Evolutionary conservation across 2,329 filamentous ascomycete species (phyloP), one percentile per base, ranked within the genome.

Genomic region (Chrysoporthe deuterocubensis): DNA sequence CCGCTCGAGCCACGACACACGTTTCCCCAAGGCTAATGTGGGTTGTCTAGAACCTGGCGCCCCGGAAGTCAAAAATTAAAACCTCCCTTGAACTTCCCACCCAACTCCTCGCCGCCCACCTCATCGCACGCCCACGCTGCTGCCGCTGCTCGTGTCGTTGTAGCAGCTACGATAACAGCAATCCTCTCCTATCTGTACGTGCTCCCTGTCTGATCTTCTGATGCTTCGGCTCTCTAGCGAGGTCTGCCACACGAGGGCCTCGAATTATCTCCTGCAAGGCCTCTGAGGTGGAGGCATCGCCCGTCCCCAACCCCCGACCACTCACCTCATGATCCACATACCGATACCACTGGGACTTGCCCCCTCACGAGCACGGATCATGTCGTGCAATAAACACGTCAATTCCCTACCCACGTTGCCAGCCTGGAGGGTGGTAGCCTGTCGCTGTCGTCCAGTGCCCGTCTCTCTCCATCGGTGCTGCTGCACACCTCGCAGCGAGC

Each of bases 1-100:
- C 75, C 74, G 78, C 78, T 79, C 78, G 78, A 79, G 78, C 78
- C 78, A 80, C 78, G 78, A 79, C 78, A 79, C 72, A 73, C 44
- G 69, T 71, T 72, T 74, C 74, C 74, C 26, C 54, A 74, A 73
- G 73, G 72, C 76, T 72, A 77, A 75, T 74, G 76, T 75, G 75
- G 75, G 75, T 75, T 74, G 74, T 74, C 72, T 71, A 70, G 71
- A 72, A 69, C 71, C 46, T 59, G 61, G 62, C 62, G 65, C 66
- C 65, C 65, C 62, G 54, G 62, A 46, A 26, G 42, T 37, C 42
- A 54, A 44, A 48, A 64, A 59, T 43, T 50, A 43, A 65, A 69
- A 43, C 52, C 48, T 60, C 32, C 32, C 62, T 46, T 37, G 26
- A 46, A 61, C 59, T 61, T 61, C 43, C 32, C 65, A 67, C 61